Evolutionary conservation across 768 basidiomycete species (phyloP).

Genomic region (Auricularia sp.): DNA sequence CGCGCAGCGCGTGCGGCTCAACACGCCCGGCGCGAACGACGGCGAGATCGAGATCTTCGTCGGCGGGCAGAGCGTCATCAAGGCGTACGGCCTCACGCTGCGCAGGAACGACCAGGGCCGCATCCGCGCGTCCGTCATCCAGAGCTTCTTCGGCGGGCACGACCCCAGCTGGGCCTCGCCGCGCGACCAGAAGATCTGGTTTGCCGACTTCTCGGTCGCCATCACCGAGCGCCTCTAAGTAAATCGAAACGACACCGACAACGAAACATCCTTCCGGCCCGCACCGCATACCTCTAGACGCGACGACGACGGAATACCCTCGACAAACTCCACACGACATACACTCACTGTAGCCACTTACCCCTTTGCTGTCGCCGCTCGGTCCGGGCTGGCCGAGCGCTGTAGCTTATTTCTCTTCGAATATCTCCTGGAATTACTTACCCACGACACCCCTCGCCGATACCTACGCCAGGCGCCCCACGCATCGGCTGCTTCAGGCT

Average conservation of each 20-base stretch:
- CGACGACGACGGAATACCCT: not conserved
- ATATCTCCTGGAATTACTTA: no score
- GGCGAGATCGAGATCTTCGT: conserved; percentile 21
- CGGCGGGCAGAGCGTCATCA: conserved; percentile 14
- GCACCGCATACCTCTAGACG: not conserved
- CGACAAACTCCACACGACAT: not conserved
- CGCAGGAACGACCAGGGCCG: conserved; percentile 2
- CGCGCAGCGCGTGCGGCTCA: conserved; percentile 19
- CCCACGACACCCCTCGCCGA: no score
- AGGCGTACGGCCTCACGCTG: conserved; percentile 8
- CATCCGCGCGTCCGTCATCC: conserved; percentile 7
- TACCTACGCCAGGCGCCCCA: no score
- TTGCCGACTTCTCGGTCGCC: conserved; percentile 19
- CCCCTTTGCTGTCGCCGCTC: no score
- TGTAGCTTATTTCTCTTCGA: no score
- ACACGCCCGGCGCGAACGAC: conserved; percentile 18
- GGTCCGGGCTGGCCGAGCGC: no score
- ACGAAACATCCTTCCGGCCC: not conserved
- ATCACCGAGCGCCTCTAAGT: conserved; percentile 12
- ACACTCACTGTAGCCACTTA: no score
- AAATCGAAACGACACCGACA: not conserved
- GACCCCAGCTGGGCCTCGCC: conserved; percentile 20
- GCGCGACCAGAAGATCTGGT: conserved; percentile 20
- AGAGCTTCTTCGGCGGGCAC: conserved; percentile 13
- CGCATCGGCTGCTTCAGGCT: no score